phyloP scores from a whole-genome alignment of 441 rosid genomes.

The Syzygium malaccense region DNA sequence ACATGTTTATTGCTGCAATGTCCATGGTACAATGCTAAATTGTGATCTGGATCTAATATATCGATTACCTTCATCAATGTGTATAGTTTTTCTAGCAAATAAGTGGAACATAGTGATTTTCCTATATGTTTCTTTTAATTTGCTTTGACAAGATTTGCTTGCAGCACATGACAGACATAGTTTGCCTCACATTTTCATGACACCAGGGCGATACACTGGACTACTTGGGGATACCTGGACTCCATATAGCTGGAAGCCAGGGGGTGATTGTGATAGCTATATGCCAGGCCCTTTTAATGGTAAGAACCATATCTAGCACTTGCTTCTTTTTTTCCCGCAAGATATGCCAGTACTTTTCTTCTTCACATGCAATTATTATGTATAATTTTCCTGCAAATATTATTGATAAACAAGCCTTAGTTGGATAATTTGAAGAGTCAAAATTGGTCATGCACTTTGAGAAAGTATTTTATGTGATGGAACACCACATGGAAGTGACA shows the following conservation, averaged over 20 bases:
- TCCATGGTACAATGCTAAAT: background rate
- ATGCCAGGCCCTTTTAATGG: slow-evolving; percentile 91
- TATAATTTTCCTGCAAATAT: background rate
- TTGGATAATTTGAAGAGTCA: background rate
- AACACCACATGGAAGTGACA: background rate
- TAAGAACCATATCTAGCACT: slow-evolving; percentile 12
- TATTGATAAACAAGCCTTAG: background rate
- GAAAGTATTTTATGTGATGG: background rate
- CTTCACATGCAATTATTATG: background rate
- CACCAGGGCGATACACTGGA: slow-evolving; percentile 82
- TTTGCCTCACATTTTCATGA: background rate
- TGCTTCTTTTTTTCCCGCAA: background rate
- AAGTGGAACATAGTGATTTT: background rate
- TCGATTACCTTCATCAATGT: background rate
- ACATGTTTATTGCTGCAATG: background rate
- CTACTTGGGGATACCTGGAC: slow-evolving; percentile 91
- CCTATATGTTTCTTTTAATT: background rate
- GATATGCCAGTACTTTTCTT: background rate
- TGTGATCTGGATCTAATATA: background rate
- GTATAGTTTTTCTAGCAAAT: background rate
- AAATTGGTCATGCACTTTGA: background rate
- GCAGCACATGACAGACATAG: background rate
- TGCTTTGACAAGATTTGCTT: background rate
- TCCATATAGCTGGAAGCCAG: slow-evolving; percentile 93
- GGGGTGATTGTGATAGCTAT: slow-evolving; percentile 78